phyloP scores from a whole-genome alignment of 768 basidiomycete species.

The Gloeopeniophorella convolvens region DNA sequence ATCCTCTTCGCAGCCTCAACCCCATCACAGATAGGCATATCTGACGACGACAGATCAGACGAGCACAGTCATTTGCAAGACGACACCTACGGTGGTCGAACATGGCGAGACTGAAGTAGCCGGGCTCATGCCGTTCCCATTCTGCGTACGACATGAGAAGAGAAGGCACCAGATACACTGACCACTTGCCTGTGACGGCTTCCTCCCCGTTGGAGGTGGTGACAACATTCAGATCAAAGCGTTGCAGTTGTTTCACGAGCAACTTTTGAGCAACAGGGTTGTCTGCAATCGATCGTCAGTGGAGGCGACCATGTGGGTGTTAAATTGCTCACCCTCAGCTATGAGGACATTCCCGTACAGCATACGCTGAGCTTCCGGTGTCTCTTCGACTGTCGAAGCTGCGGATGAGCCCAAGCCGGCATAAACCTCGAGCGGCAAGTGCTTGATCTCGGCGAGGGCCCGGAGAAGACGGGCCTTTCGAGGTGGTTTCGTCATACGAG shows the following conservation, averaged over 20 bases:
- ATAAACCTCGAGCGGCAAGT: constrained; percentile 41
- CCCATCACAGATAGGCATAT: constrained; percentile 76
- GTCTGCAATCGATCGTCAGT: constrained; percentile 35
- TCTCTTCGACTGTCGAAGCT: constrained; percentile 40
- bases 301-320: neutral
- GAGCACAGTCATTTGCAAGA: neutral
- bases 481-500: constrained; percentile 68
- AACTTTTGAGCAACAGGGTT: constrained; percentile 66
- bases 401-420: constrained; percentile 33
- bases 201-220: constrained; percentile 65
- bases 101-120: constrained; percentile 61
- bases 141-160: constrained; percentile 31
- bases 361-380: constrained; percentile 43
- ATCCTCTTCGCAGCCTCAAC: constrained; percentile 67
- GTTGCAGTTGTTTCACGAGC: constrained; percentile 59
- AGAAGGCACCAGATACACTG: neutral
- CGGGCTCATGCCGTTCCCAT: constrained; percentile 63
- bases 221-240: constrained; percentile 50
- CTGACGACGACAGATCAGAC: constrained; percentile 29
- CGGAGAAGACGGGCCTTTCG: constrained; percentile 54
- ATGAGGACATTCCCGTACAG: constrained; percentile 63
- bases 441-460: constrained; percentile 52
- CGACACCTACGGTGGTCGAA: constrained; percentile 59
- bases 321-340: constrained; percentile 49
- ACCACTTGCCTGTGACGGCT: constrained; percentile 45